These are phyloP conservation scores for Aaosphaeria arxii DNA, from an alignment of 2,329 filamentous ascomycete species.

Conservation along the genomic window DNA sequence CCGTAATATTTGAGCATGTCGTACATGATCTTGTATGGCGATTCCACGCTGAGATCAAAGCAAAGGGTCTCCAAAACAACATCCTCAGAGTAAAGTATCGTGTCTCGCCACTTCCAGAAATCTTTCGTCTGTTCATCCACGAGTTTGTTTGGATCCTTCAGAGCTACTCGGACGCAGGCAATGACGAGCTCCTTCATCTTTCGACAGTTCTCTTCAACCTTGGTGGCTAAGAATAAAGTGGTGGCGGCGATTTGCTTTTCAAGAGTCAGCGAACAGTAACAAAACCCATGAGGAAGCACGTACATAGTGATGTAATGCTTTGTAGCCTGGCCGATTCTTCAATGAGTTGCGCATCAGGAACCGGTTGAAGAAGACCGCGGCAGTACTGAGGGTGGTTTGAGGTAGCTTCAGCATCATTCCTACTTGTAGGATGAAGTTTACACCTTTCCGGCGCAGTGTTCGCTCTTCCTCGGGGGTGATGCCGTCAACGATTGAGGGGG, in stretches of 20 bases:
- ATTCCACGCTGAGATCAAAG: constrained; percentile 88
- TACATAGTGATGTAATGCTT: constrained; percentile 72
- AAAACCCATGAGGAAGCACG: constrained; percentile 8
- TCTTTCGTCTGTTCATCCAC: constrained; percentile 98
- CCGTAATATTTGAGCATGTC: constrained; percentile 72
- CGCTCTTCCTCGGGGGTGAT: constrained; percentile 75
- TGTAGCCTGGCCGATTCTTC: constrained; percentile 39
- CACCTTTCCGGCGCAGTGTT: constrained; percentile 78
- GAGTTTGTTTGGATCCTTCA: constrained; percentile 85
- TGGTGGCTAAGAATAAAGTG: constrained; percentile 89
- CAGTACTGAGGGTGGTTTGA: constrained; percentile 87
- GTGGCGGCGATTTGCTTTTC: constrained; percentile 77
- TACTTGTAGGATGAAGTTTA: constrained; percentile 95
- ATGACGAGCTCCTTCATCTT: constrained; percentile 95
- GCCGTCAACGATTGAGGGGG: constrained; percentile 82
- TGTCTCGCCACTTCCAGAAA: constrained; percentile 97
- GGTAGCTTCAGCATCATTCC: constrained; percentile 90
- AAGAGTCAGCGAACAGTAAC: constrained; percentile 3
- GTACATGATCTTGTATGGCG: constrained; percentile 82
- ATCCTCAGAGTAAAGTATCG: constrained; percentile 88
- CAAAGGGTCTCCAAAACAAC: constrained; percentile 86
- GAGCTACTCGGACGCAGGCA: constrained; percentile 87
- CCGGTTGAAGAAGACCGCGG: constrained; percentile 90
- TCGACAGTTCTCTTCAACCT: constrained; percentile 94
- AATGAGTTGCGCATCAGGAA: constrained; percentile 91